A percentile compares a stretch with the other conserved stretches of the same genome.
Conservation (phyloP, 306 rosid species). For the Quercus variabilis region DNA sequence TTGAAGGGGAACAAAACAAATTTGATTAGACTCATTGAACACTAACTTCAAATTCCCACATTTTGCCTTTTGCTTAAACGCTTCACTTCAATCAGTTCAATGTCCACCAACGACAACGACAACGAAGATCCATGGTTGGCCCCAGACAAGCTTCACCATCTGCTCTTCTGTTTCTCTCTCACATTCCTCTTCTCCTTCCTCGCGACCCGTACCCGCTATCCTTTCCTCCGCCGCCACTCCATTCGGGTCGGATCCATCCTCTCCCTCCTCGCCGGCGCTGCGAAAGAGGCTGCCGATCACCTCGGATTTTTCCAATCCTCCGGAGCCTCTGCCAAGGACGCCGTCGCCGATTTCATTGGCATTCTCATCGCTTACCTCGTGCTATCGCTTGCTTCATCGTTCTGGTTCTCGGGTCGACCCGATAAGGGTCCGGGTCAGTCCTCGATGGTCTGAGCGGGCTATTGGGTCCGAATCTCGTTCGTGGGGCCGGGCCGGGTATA, state of each 20-base stretch:
- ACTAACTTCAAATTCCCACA: neutral
- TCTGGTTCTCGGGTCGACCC: constrained; percentile 11
- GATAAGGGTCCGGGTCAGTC: constrained; percentile 15
- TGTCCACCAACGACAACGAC: neutral
- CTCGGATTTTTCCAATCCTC: constrained; percentile 67
- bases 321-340: constrained; percentile 70
- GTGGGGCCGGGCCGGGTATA: neutral
- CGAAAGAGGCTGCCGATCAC: constrained; percentile 78
- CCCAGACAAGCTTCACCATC: constrained; percentile 57
- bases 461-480: neutral
- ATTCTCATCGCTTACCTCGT: constrained; percentile 44
- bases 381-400: constrained; percentile 24
- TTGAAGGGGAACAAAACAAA: too few species aligned
- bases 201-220: constrained; percentile 29
- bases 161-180: constrained; percentile 51
- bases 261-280: constrained; percentile 75
- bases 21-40: too few species aligned
- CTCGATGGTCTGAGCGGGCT: constrained; percentile 44
- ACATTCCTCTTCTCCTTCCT: constrained; percentile 51
- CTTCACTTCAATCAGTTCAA: too few species aligned
- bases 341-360: constrained; percentile 60
- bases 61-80: neutral
- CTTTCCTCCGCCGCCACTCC: constrained; percentile 65
- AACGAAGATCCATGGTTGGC: constrained; percentile 52
- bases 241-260: constrained; percentile 36